phyloP scores from a whole-genome alignment of 257 asterid genomes.

The Solanum microdontum region DNA sequence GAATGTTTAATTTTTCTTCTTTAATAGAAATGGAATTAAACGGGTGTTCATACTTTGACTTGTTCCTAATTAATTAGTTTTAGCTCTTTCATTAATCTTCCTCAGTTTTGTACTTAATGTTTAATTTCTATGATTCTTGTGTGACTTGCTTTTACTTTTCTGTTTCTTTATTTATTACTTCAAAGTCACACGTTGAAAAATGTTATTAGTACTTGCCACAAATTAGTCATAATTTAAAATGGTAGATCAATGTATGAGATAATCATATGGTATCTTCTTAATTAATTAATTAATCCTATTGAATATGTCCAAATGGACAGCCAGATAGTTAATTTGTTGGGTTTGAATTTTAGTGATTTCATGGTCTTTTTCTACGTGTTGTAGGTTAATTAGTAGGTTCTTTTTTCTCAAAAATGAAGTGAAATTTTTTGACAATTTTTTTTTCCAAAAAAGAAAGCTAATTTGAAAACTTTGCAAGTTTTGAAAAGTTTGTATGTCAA shows the following conservation, averaged over 20 bases:
- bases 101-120: neutral
- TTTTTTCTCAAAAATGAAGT: neutral
- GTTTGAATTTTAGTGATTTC: neutral
- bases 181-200: neutral
- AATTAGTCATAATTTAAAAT: neutral
- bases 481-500: neutral
- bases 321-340: neutral
- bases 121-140: neutral
- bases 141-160: neutral
- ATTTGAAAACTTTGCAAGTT: neutral
- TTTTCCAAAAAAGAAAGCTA: neutral
- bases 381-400: neutral
- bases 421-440: neutral
- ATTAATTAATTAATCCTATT: neutral
- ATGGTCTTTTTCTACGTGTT: neutral
- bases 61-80: neutral
- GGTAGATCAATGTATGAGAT: neutral
- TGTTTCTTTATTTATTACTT: neutral
- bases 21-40: neutral
- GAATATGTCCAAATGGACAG: neutral
- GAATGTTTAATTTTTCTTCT: neutral
- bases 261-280: neutral
- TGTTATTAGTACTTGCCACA: neutral
- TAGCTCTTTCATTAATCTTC: neutral
- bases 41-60: neutral